Percentiles rank a stretch among this genome's conserved stretches.
Evolutionary conservation across 2,329 filamentous ascomycete genomes (phyloP).

Genomic region (Didymellaceae sp.): DNA sequence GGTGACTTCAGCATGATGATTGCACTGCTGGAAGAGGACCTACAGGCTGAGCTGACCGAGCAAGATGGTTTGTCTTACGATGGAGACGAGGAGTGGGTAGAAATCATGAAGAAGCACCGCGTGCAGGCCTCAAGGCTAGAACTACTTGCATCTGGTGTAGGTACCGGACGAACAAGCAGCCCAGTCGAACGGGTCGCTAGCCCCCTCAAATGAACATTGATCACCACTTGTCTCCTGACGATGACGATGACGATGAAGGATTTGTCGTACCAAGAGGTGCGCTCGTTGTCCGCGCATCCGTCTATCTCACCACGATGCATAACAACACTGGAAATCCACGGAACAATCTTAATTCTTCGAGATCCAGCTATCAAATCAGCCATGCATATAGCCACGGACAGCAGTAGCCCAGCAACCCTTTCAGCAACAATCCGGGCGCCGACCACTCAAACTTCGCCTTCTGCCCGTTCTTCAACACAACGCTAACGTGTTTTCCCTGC

Average conservation of each 20-base stretch:
- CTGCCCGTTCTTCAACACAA: conserved; percentile 11
- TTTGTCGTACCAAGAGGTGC: no score
- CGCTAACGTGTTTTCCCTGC: conserved; percentile 15
- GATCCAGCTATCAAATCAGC: background rate
- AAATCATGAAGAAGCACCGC: conserved; percentile 86
- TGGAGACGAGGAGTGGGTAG: conserved; percentile 75
- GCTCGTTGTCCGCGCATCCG: no score
- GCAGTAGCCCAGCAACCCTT: conserved; percentile 7
- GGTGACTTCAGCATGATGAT: conserved; percentile 93
- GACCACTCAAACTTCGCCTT: conserved; percentile 14
- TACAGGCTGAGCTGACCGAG: conserved; percentile 47
- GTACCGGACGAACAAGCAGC: conserved; percentile 36
- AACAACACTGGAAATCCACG: no score
- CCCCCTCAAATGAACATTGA: conserved; percentile 14
- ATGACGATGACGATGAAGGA: no score
- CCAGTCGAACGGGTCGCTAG: conserved; percentile 20
- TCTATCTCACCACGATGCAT: no score
- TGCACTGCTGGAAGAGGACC: conserved; percentile 63
- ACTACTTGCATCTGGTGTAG: conserved; percentile 54
- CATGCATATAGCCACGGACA: conserved; percentile 11
- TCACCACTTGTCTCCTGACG: no score
- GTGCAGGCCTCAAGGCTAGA: conserved; percentile 81
- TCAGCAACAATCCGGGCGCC: conserved; percentile 6
- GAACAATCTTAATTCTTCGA: no score
- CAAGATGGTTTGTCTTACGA: conserved; percentile 48